Conservation (phyloP, 768 basidiomycete genomes). For the Roridomyces roridus region DNA sequence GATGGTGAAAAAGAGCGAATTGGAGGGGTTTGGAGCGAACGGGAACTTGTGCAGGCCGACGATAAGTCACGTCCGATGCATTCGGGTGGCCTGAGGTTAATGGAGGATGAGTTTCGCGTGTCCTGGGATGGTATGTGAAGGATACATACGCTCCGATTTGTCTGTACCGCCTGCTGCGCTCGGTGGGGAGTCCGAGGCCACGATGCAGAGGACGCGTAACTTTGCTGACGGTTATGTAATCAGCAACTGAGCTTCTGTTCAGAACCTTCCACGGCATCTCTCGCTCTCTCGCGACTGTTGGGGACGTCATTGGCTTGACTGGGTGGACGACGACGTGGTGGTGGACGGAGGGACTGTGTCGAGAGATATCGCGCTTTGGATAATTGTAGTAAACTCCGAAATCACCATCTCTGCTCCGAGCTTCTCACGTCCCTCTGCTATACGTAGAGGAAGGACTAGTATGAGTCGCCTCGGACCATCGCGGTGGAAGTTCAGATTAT, state of each 20-base stretch:
- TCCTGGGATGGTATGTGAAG: not conserved
- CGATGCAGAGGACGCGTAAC: slow-evolving; percentile 26
- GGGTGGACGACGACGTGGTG: not conserved
- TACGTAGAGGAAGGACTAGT: too few species aligned
- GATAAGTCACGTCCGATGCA: slow-evolving; percentile 22
- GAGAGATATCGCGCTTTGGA: not conserved
- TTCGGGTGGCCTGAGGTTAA: slow-evolving; percentile 21
- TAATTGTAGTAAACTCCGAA: slow-evolving; percentile 6
- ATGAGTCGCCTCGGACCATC: too few species aligned
- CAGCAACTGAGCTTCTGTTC: slow-evolving; percentile 5
- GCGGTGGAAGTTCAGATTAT: too few species aligned
- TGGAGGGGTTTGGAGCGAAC: slow-evolving; percentile 22
- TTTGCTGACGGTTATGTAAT: slow-evolving; percentile 18
- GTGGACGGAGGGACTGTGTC: not conserved
- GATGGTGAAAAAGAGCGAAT: slow-evolving; percentile 12
- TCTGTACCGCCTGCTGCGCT: slow-evolving; percentile 12
- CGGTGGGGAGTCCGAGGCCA: slow-evolving; percentile 21
- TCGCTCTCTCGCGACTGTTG: not conserved
- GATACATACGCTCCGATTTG: slow-evolving; percentile 13
- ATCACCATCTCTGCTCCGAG: slow-evolving; percentile 7
- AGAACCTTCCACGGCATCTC: slow-evolving; percentile 8
- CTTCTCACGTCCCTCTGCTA: slow-evolving; percentile 14
- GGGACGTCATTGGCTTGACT: not conserved
- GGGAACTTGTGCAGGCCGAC: slow-evolving; percentile 17
- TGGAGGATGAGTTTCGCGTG: too few species aligned